Evolutionary conservation across 768 basidiomycete genomes (phyloP).

Genomic region (Pleurotus citrinopileatus): DNA sequence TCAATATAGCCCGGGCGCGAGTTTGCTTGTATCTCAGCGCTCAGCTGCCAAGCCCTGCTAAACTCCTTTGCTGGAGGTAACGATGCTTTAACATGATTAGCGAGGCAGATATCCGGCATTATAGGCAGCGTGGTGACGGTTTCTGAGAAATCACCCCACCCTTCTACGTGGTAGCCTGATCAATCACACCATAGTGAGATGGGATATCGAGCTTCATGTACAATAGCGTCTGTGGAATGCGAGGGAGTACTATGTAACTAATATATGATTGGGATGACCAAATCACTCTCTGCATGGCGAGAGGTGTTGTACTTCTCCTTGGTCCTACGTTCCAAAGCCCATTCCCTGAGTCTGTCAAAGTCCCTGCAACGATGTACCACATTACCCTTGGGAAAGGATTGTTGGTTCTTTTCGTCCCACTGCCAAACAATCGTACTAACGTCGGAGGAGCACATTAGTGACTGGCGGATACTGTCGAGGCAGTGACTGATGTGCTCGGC

Average conservation of each 20-base stretch:
- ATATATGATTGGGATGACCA: conserved; percentile 41
- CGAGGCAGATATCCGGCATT: too few relatives aligned
- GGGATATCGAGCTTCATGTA: too few relatives aligned
- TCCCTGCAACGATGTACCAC: conserved; percentile 17
- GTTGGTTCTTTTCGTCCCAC: conserved; percentile 14
- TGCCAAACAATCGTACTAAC: conserved; percentile 20
- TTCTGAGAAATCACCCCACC: too few relatives aligned
- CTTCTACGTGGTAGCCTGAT: too few relatives aligned
- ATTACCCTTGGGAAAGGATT: neutral
- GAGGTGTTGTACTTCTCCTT: conserved; percentile 8
- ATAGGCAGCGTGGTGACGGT: too few relatives aligned
- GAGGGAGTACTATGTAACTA: conserved; percentile 30
- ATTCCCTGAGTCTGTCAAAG: conserved; percentile 18
- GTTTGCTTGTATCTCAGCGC: too few relatives aligned
- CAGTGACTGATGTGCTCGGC: conserved; percentile 19
- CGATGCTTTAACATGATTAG: too few relatives aligned
- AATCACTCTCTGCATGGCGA: conserved; percentile 1
- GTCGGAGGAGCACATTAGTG: conserved; percentile 20
- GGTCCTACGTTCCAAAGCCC: conserved; percentile 14
- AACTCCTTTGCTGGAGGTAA: too few relatives aligned
- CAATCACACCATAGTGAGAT: too few relatives aligned
- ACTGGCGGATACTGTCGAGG: conserved; percentile 18
- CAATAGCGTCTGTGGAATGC: too few relatives aligned
- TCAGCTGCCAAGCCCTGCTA: too few relatives aligned
- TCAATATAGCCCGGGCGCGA: too few relatives aligned